phyloP scores from a whole-genome alignment of 2,329 filamentous ascomycete genomes.

The Alternaria arbusti region DNA sequence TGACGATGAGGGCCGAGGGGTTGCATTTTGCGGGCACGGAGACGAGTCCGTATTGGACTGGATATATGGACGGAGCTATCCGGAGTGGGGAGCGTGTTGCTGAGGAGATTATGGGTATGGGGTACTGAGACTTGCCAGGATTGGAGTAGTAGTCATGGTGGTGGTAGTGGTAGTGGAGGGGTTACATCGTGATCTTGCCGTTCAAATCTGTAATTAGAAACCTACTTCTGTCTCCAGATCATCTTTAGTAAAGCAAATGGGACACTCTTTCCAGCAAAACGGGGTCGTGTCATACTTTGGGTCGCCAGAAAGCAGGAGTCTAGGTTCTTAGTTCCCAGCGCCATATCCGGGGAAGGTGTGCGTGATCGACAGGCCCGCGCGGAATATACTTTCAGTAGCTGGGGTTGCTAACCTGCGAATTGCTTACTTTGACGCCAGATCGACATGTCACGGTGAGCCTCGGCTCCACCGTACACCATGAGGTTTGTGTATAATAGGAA shows the following conservation, averaged over 20 bases:
- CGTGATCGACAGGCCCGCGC: not conserved
- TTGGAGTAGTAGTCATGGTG: not conserved
- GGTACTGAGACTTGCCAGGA: not conserved
- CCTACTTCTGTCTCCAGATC: not conserved
- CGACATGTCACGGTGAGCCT: not conserved
- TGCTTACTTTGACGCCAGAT: not conserved
- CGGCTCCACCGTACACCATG: not conserved
- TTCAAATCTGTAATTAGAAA: not conserved
- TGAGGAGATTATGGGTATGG: constrained; percentile 47
- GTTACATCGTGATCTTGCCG: not conserved
- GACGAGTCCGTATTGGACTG: constrained; percentile 60
- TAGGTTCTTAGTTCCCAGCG: not conserved
- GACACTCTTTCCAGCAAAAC: not conserved
- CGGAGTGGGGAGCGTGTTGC: constrained; percentile 58
- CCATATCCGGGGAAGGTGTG: not conserved
- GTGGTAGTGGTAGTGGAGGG: not conserved
- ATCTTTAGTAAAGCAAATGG: not conserved
- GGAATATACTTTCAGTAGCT: not conserved
- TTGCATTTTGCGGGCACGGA: constrained; percentile 64
- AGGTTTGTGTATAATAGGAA: not conserved
- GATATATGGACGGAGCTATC: constrained; percentile 66
- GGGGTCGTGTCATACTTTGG: not conserved
- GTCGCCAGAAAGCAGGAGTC: not conserved
- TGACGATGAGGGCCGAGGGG: constrained; percentile 39
- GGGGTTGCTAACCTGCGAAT: not conserved